Evolutionary conservation across 2,329 filamentous ascomycete genomes (phyloP), one percentile per base, ranked within the genome.

Genomic region (Aspergillus bombycis): DNA sequence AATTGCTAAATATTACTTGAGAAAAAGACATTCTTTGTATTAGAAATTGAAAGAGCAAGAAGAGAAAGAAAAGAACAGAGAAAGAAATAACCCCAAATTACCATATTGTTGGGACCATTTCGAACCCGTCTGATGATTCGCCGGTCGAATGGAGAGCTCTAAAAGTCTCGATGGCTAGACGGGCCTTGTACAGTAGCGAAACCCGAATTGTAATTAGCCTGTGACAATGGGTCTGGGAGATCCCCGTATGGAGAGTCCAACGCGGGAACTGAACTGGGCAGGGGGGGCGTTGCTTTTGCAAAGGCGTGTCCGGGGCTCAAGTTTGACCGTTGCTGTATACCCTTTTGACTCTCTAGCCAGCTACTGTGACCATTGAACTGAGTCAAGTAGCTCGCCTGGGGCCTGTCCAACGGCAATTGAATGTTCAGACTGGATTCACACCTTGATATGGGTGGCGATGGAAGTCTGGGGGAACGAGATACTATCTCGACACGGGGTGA

Each of bases 401-500:
- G 55, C 34, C 72, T 71, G 16, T 77, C 72, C 14, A 72, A 48
- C 2, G 66, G 48, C 9, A 65, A 59, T 38, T 75, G 71, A 8
- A 69, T 65, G 45, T 71, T 69, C n/a, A 77, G 72, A 12, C 70
- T 67, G 1, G 78, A 79, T 30, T 79, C 75, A 36, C 77, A 73
- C 61, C 76, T 71, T 21, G 74, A 75, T 26, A 71, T 71, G 14
- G 77, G 75, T 2, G 77, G 77, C 5, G 77, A 79, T 16, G 75
- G 74, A 23, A 78, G 71, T 54, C 74, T 75, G 10, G 77, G 74
- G 14, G 78, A 77, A 36, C 71, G 72, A 36, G 73, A 68, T 28
- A 72, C 57, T 58, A 73, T 67, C 21, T 76, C 75, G n/a, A 77
- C 67, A 52, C 73, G 74, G 11, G 77, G 77, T n/a, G 78, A 79